These are phyloP conservation scores for Fusarium gaditjirri DNA, from an alignment of 2,329 filamentous ascomycete genomes.

Conservation along the genomic window DNA sequence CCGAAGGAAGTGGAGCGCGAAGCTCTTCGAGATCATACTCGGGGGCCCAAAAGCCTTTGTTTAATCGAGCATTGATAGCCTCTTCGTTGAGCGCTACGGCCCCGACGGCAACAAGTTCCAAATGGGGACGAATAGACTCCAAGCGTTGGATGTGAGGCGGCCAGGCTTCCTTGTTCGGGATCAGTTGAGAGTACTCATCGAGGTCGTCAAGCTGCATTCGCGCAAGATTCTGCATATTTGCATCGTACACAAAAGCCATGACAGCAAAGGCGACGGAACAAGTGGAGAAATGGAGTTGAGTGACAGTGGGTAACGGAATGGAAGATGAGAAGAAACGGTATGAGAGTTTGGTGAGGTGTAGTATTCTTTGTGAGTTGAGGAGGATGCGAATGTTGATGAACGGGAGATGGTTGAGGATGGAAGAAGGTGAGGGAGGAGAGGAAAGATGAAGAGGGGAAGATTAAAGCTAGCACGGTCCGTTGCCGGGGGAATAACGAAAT, in stretches of 20 bases:
- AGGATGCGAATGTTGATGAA: background rate
- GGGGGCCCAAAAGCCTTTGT: background rate
- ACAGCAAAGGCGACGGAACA: background rate
- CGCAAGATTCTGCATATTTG: background rate
- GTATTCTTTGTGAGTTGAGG: background rate
- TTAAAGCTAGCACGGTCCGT: too few species aligned
- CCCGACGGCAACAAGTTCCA: background rate
- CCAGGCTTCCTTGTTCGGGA: fast-evolving
- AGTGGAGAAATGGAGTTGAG: fast-evolving
- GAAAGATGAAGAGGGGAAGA: background rate
- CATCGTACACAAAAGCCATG: background rate
- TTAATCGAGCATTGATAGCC: background rate
- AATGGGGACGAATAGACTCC: background rate
- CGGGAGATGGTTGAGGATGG: too few species aligned
- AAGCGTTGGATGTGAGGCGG: fast-evolving
- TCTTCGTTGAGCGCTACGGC: background rate
- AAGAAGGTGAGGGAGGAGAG: background rate
- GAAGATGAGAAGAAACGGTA: background rate
- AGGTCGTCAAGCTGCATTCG: background rate
- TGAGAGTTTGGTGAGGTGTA: background rate
- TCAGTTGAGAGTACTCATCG: too few species aligned
- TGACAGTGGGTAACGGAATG: fast-evolving
- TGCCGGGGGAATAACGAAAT: background rate
- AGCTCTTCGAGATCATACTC: background rate
- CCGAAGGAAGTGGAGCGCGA: background rate